Base-by-base conservation (phyloP, 495 filamentous ascomycete species). In the Trichodelitschia bisporula region DNA sequence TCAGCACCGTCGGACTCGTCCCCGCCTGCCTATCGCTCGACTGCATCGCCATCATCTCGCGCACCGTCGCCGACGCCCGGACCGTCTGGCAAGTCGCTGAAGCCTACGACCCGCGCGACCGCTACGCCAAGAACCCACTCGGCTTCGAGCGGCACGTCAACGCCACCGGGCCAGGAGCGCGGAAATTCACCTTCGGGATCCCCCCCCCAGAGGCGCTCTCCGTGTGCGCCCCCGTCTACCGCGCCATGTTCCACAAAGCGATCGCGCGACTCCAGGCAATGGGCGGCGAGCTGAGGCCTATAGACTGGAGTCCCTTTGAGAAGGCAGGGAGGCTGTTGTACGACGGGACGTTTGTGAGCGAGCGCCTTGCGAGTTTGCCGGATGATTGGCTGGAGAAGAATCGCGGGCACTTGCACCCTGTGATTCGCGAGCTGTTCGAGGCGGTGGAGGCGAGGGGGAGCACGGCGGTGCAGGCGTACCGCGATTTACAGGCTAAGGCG, bases 1-100 rank as follows among this genome's bases (percentile, higher is more conserved):
- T 75, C 24, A 65, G 62, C 2, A 57, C 61, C 14, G 40, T 46
- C 3, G 69, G 69, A 3, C 57, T 72, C 2, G 54, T 57, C 10
- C 69, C 69, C 10, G 69, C 69, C 16, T 72, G 63, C 38, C 47
- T 57, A n/a, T 64, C 56, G 2, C 53, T 70, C 10, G 69, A 74
- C 45, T 69, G 62, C 33, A 58, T 72, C 20, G 58, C 66, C 2
- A 56, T 72, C 31, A 53, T 68, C 30, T 56, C 66, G 2, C 38
- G 43, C 12, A 62, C 45, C 18, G 49, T 66, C 8, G 42, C 49
- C 4, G 66, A 71, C 38, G 59, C 57, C 10, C 52, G 65, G 14
- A 43, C 41, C 14, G 56, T 72, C 4, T 68, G 68, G 62, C 51
- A 57, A 21, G 45, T 63, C 14, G 54, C 57, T 11, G 59, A 60